Evolutionary conservation across 768 basidiomycete genomes (phyloP).

Genomic region (Suillus subluteus): DNA sequence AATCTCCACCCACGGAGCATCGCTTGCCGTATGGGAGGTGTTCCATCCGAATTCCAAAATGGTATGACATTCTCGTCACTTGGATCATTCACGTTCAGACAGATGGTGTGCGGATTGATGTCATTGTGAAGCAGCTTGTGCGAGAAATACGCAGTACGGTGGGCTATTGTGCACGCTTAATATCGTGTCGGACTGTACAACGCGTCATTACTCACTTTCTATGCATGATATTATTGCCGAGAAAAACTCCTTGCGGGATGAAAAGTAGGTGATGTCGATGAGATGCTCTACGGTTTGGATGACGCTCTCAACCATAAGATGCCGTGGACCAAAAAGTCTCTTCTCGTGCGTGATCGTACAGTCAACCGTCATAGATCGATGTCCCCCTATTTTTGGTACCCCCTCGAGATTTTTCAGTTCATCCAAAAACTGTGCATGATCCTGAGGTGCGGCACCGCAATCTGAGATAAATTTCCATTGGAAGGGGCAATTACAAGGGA

Average conservation of each 20-base stretch:
- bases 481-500: constrained; percentile 1
- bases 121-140: constrained; percentile 1
- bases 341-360: neutral
- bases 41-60: neutral
- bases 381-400: neutral
- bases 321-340: neutral
- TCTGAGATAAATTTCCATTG: neutral
- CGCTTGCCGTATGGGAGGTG: neutral
- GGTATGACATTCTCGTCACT: neutral
- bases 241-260: constrained; percentile 2
- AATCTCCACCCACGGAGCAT: constrained; percentile 2
- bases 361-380: neutral
- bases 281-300: constrained; percentile 2
- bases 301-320: neutral
- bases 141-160: neutral
- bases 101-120: neutral
- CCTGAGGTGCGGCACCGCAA: neutral
- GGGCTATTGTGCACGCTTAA: neutral
- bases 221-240: neutral
- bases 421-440: neutral
- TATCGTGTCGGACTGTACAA: neutral
- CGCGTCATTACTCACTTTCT: neutral
- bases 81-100: neutral
- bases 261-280: neutral
- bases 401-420: neutral